Conservation (phyloP, 192 early-diverging fungal genomes). For the Coemansia sp. region DNA sequence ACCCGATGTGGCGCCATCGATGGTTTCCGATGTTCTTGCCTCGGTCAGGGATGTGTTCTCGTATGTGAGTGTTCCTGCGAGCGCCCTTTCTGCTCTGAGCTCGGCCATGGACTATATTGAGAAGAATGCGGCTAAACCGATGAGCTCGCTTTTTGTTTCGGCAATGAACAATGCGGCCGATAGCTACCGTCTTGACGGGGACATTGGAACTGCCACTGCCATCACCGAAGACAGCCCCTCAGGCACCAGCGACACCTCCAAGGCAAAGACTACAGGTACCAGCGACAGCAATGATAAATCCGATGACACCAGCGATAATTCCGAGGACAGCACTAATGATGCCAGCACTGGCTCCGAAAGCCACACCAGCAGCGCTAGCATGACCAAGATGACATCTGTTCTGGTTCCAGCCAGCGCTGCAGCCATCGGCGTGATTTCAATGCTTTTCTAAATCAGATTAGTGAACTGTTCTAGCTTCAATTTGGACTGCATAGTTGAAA, state of each 20-base stretch:
- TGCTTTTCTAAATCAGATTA: not conserved
- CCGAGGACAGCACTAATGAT: not conserved
- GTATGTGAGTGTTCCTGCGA: not conserved
- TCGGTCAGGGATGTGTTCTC: not conserved
- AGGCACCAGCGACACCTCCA: not conserved
- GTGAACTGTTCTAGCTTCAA: not conserved
- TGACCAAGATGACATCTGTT: not conserved
- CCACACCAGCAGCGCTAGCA: not conserved
- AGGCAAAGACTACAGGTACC: not conserved
- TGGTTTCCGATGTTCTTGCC: not conserved
- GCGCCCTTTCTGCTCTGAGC: not conserved
- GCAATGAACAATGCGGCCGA: not conserved
- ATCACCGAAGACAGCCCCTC: not conserved
- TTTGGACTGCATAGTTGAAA: too few species aligned
- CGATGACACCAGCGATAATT: not conserved
- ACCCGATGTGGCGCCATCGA: not conserved
- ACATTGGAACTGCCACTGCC: constrained; percentile 15
- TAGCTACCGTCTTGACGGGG: not conserved
- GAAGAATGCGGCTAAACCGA: not conserved
- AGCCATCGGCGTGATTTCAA: not conserved
- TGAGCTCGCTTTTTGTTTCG: not conserved
- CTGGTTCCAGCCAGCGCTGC: not conserved
- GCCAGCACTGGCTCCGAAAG: too few species aligned
- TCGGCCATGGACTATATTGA: not conserved
- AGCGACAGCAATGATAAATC: not conserved